These are phyloP conservation scores for Umbelopsis sp. DNA, from an alignment of 371 early-diverging fungal species.

Conservation along the genomic window DNA sequence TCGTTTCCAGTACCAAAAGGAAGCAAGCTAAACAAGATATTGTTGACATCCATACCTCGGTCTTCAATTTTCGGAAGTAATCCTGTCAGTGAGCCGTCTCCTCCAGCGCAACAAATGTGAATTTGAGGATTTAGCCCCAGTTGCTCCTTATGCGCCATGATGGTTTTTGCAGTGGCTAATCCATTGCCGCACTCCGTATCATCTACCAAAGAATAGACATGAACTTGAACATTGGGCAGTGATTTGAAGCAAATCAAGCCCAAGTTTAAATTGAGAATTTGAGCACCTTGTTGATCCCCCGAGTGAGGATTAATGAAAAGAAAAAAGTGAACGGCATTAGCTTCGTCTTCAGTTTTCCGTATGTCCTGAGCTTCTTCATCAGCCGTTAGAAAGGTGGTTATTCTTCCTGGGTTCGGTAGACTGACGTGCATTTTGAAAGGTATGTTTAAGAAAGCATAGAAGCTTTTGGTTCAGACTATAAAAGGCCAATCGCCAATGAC, in stretches of 20 bases:
- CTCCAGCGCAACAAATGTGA: slow-evolving; percentile 2
- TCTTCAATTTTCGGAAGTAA: slow-evolving; percentile 14
- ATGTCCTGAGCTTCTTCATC: slow-evolving; percentile 1
- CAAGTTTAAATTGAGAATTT: slow-evolving; percentile 10
- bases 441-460: neutral
- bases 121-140: neutral
- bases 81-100: slow-evolving; percentile 20
- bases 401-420: neutral
- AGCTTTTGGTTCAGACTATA: neutral
- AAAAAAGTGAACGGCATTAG: slow-evolving; percentile 10
- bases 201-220: slow-evolving; percentile 17
- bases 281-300: slow-evolving; percentile 18
- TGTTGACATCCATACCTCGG: neutral
- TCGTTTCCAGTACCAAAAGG: slow-evolving; percentile 25
- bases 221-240: slow-evolving; percentile 6
- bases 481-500: neutral
- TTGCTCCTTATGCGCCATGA: neutral
- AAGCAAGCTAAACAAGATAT: slow-evolving; percentile 4
- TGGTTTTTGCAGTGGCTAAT: neutral
- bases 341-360: neutral
- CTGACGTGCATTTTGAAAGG: too few species aligned
- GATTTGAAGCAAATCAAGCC: slow-evolving; percentile 15
- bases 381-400: neutral
- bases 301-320: slow-evolving; percentile 18
- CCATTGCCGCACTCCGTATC: slow-evolving; percentile 16